Conservation (phyloP, 345 rosid species). For the Eucalyptus erythrocorys region DNA sequence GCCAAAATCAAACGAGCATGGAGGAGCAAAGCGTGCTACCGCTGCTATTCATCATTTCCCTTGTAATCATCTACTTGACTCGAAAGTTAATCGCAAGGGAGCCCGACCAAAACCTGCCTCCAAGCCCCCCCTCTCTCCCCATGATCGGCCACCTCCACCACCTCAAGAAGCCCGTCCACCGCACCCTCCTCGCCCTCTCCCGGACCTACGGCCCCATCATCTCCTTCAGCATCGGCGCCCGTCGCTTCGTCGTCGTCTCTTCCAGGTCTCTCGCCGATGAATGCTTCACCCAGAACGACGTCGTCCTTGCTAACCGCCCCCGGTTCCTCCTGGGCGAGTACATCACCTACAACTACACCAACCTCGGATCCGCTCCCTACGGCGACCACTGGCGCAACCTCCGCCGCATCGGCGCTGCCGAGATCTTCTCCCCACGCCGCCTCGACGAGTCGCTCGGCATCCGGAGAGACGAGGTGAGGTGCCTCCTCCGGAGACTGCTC, state of each 20-base stretch:
- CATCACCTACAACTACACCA: conserved; percentile 12
- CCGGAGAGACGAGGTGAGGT: conserved; percentile 16
- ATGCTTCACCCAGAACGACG: conserved; percentile 11
- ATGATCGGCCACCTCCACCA: conserved; percentile 3
- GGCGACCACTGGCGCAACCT: conserved; percentile 43
- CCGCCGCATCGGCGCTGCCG: conserved; percentile 14
- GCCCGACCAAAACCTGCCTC: neutral
- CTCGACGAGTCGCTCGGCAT: conserved; percentile 1
- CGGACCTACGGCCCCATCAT: conserved; percentile 3
- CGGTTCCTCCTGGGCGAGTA: neutral
- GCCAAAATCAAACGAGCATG: neutral
- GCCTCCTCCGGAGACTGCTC: neutral
- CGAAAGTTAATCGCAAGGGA: neutral
- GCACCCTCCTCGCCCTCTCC: neutral
- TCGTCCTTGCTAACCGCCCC: conserved; percentile 12
- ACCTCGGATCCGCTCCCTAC: conserved; percentile 3
- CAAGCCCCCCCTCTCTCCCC: conserved; percentile 3
- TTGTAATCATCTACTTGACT: neutral
- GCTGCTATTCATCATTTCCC: neutral
- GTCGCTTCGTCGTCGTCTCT: neutral
- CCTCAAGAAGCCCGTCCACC: neutral
- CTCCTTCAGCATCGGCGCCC: conserved; percentile 6
- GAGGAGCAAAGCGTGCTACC: neutral
- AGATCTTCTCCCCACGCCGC: conserved; percentile 20
- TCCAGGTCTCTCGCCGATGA: conserved; percentile 2